Conservation (phyloP, 192 early-diverging fungal species). For the Dispira simplex region DNA sequence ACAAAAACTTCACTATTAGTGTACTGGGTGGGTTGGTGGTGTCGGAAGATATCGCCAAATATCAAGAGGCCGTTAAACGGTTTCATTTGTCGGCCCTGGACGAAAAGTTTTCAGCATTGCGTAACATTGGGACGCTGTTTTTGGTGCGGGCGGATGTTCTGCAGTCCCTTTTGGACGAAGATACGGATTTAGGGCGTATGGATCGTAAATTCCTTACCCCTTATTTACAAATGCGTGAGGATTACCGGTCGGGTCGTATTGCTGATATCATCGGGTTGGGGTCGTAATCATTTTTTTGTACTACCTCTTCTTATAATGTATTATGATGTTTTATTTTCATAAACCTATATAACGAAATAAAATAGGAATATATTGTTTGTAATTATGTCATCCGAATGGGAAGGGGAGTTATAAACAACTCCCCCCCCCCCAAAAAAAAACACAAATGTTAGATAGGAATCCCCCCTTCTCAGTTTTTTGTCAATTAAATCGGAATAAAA, state of each 20-base stretch:
- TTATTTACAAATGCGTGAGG: conserved; percentile 79
- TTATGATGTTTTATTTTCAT: no score
- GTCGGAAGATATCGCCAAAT: conserved; percentile 85
- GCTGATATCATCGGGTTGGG: conserved; percentile 30
- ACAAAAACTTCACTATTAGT: conserved; percentile 75
- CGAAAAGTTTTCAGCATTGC: conserved; percentile 79
- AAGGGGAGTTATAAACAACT: no score
- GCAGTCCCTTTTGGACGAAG: conserved; percentile 73
- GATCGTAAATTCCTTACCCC: conserved; percentile 66
- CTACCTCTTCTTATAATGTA: no score
- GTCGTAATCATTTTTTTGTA: not conserved
- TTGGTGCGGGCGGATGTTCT: conserved; percentile 84
- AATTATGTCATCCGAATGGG: no score
- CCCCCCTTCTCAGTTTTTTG: no score
- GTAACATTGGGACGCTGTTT: conserved; percentile 87
- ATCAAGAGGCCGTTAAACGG: conserved; percentile 66
- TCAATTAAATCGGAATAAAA: no score
- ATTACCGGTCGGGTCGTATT: conserved; percentile 52
- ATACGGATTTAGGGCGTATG: conserved; percentile 54
- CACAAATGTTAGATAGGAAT: no score
- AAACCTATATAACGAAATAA: no score
- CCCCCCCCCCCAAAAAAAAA: no score
- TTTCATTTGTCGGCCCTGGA: conserved; percentile 61
- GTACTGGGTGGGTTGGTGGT: conserved; percentile 78
- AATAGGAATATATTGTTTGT: no score